These are phyloP conservation scores for Colletotrichum salicis DNA, from an alignment of 2,329 filamentous ascomycete species.

Conservation along the genomic window DNA sequence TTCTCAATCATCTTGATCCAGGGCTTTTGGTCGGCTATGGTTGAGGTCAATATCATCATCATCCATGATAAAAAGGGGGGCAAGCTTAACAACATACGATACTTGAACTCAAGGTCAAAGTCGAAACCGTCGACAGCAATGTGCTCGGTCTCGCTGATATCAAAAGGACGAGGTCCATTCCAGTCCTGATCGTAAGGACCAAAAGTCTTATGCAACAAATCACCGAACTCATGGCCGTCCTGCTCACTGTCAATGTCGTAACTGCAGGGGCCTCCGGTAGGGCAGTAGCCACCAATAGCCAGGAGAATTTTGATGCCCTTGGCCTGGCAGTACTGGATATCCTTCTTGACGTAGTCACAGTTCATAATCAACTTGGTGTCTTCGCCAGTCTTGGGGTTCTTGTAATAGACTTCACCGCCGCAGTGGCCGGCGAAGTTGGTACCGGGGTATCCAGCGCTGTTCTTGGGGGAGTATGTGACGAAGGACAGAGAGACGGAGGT, in stretches of 20 bases:
- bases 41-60: background rate
- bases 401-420: constrained; percentile 41
- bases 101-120: constrained; percentile 51
- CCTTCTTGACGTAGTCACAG: constrained; percentile 49
- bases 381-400: constrained; percentile 36
- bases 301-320: constrained; percentile 56
- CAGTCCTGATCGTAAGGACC: constrained; percentile 48
- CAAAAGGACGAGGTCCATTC: constrained; percentile 52
- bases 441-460: constrained; percentile 48
- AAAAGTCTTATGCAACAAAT: constrained; percentile 52
- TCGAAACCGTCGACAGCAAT: constrained; percentile 54
- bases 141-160: constrained; percentile 40
- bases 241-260: constrained; percentile 45
- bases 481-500: constrained; percentile 52
- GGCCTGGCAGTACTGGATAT: constrained; percentile 54
- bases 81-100: constrained; percentile 42
- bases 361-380: constrained; percentile 46
- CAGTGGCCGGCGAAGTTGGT: constrained; percentile 55
- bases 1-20: constrained; percentile 52
- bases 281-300: constrained; percentile 51
- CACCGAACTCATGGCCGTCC: constrained; percentile 49
- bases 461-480: constrained; percentile 51
- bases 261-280: constrained; percentile 41
- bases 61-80: background rate
- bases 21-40: constrained; percentile 44